These are phyloP conservation scores for Fusarium luffae DNA, from an alignment of 2,329 filamentous ascomycete genomes.

Conservation along the genomic window DNA sequence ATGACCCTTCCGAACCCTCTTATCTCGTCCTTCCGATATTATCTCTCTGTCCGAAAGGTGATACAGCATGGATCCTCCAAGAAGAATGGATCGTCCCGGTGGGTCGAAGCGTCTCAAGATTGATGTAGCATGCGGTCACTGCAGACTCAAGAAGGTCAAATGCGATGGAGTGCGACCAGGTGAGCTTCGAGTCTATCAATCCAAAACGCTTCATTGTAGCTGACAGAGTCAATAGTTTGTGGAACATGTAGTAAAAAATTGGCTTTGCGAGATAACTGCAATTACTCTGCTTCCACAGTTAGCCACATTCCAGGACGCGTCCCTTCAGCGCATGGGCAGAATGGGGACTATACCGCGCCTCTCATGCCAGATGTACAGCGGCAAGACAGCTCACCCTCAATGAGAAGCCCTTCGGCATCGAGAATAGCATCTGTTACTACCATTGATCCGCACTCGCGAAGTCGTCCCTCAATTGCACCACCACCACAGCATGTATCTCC, in stretches of 20 bases:
- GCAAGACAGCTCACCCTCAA: background rate
- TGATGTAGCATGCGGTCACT: conserved; percentile 56
- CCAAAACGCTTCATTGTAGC: background rate
- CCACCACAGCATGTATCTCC: conserved; percentile 25
- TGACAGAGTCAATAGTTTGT: conserved; percentile 42
- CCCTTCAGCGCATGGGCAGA: background rate
- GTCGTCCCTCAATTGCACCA: background rate
- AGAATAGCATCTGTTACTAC: background rate
- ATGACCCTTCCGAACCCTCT: conserved; percentile 14
- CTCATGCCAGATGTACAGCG: background rate
- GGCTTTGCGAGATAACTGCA: conserved; percentile 45
- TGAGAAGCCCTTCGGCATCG: background rate
- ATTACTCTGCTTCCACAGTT: conserved; percentile 38
- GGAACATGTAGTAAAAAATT: conserved; percentile 48
- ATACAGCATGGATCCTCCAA: conserved; percentile 28
- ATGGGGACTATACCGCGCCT: background rate
- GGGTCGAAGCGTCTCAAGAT: conserved; percentile 56
- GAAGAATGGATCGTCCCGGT: conserved; percentile 6
- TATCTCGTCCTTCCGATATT: background rate
- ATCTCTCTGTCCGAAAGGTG: background rate
- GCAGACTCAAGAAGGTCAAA: conserved; percentile 55
- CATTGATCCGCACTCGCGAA: background rate
- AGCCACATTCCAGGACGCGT: conserved; percentile 6
- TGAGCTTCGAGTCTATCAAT: conserved; percentile 21
- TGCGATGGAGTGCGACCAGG: conserved; percentile 56